Conservation (phyloP, 371 early-diverging fungal genomes). For the Blastocladiella emersonii region DNA sequence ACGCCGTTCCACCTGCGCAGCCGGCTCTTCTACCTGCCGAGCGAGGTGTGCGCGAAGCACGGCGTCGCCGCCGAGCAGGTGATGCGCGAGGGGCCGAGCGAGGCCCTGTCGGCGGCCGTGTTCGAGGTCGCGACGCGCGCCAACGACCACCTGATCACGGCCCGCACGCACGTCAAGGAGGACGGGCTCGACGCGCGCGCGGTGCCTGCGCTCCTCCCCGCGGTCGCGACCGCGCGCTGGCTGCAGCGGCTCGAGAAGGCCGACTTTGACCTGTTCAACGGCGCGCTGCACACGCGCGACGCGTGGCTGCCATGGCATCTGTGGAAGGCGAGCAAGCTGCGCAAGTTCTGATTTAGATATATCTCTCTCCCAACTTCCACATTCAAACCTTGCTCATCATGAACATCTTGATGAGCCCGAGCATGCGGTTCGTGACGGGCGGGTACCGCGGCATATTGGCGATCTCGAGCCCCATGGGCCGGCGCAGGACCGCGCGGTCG, state of each 20-base stretch:
- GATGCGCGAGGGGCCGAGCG: slow-evolving; percentile 45
- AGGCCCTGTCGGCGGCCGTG: slow-evolving; percentile 50
- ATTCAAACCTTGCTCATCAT: no score
- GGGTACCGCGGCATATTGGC: slow-evolving; percentile 4
- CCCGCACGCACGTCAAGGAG: slow-evolving; percentile 41
- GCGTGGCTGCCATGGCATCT: slow-evolving; percentile 53
- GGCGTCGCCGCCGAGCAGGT: slow-evolving; percentile 52
- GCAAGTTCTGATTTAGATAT: background rate
- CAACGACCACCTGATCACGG: slow-evolving; percentile 61
- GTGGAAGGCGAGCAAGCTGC: slow-evolving; percentile 28
- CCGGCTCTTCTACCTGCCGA: slow-evolving; percentile 48
- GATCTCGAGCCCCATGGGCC: slow-evolving; percentile 15
- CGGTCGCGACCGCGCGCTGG: slow-evolving; percentile 45
- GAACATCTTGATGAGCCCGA: no score
- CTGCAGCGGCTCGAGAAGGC: slow-evolving; percentile 46
- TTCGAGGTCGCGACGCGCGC: slow-evolving; percentile 69
- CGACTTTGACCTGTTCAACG: slow-evolving; percentile 58
- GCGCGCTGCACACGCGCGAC: slow-evolving; percentile 36
- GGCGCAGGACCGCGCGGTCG: slow-evolving; percentile 26
- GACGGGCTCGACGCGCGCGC: slow-evolving; percentile 28
- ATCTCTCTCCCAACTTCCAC: no score
- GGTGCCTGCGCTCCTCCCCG: slow-evolving; percentile 48
- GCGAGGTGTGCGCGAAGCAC: slow-evolving; percentile 64
- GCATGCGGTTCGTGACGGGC: no score
- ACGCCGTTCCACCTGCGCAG: slow-evolving; percentile 52